Conservation (phyloP, 83 land plant genomes). For the Picea abies region DNA sequence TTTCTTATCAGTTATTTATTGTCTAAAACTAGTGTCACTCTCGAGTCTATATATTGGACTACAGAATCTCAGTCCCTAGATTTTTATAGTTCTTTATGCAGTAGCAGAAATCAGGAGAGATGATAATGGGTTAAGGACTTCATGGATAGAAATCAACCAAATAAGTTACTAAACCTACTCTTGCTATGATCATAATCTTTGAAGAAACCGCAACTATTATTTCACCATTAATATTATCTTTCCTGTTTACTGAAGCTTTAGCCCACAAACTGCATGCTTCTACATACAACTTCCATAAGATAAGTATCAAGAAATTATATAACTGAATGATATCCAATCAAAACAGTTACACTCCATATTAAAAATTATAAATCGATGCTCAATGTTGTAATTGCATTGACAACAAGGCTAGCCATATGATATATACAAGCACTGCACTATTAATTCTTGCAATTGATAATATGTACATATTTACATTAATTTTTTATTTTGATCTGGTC, state of each 20-base stretch:
- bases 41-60: neutral
- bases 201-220: neutral
- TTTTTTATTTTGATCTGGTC: too few relatives aligned
- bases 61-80: neutral
- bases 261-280: neutral
- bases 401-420: neutral
- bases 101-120: neutral
- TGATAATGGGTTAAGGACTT: neutral
- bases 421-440: neutral
- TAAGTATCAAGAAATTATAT: neutral
- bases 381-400: neutral
- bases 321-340: neutral
- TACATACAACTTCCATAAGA: neutral
- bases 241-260: too few relatives aligned
- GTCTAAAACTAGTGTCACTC: neutral
- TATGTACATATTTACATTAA: neutral
- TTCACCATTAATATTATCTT: too few relatives aligned
- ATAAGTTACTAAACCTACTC: neutral
- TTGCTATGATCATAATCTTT: neutral
- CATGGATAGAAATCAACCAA: neutral
- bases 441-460: neutral
- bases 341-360: neutral
- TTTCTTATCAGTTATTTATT: neutral
- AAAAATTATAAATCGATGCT: neutral
- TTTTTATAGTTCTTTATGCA: neutral